Evolutionary conservation across 1,139 yeast genomes (phyloP).

Genomic region (Sugiyamaella paludigena): DNA sequence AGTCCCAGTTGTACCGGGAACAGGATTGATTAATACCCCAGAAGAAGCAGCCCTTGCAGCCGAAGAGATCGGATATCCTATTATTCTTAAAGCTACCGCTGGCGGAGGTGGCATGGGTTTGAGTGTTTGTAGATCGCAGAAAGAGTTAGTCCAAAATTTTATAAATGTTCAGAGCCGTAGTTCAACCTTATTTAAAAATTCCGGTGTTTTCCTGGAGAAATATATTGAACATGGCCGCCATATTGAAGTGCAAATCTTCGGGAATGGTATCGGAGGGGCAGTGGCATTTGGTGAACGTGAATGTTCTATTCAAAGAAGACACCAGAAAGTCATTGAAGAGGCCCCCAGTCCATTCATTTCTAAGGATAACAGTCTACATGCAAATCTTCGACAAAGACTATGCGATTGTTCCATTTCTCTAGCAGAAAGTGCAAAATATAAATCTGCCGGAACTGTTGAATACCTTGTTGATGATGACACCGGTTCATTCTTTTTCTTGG

Average conservation of each 20-base stretch:
- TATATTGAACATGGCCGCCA: slow-evolving; percentile 92
- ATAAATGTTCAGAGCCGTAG: slow-evolving; percentile 90
- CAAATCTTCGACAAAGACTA: slow-evolving; percentile 77
- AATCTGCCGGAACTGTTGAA: slow-evolving; percentile 97
- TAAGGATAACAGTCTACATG: slow-evolving; percentile 60
- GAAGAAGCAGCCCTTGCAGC: slow-evolving; percentile 77
- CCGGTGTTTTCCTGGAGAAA: slow-evolving; percentile 93
- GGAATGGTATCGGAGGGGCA: slow-evolving; percentile 88
- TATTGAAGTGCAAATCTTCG: slow-evolving; percentile 91
- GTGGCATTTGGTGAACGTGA: slow-evolving; percentile 94
- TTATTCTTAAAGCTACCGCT: slow-evolving; percentile 93
- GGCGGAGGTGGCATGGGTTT: slow-evolving; percentile 99
- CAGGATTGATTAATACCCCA: slow-evolving; percentile 82
- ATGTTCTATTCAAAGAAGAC: slow-evolving; percentile 97
- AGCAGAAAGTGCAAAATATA: slow-evolving; percentile 78
- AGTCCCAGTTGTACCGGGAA: slow-evolving; percentile 95
- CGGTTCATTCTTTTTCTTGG: slow-evolving; percentile 86
- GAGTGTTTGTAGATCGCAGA: slow-evolving; percentile 96
- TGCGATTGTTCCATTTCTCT: slow-evolving; percentile 87
- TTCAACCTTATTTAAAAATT: slow-evolving; percentile 89
- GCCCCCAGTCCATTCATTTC: slow-evolving; percentile 67
- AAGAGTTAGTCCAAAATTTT: slow-evolving; percentile 83
- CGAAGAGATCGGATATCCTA: slow-evolving; percentile 80
- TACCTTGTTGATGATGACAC: slow-evolving; percentile 86
- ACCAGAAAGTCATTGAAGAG: slow-evolving; percentile 94